A percentile compares a stretch with the other conserved stretches of the same genome.
These are phyloP conservation scores for Penicillium rolfsii DNA, from an alignment of 2,329 filamentous ascomycete genomes.

Conservation along the genomic window DNA sequence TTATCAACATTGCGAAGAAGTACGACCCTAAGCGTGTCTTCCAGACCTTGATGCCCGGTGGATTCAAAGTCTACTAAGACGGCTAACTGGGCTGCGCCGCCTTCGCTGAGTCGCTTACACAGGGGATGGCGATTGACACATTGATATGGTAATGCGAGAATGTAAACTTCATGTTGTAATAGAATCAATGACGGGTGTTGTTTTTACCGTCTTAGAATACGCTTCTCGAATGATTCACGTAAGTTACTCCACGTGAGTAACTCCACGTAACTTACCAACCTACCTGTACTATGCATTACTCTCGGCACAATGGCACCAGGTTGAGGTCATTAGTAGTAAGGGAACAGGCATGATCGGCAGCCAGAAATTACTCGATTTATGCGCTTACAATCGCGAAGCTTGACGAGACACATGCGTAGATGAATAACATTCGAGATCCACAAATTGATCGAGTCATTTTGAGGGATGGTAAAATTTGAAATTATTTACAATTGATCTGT, in stretches of 20 bases:
- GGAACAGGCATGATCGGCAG: too few relatives aligned
- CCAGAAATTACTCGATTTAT: not conserved
- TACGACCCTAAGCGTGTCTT: conserved; percentile 46
- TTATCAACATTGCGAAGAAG: conserved; percentile 38
- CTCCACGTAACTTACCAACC: too few relatives aligned
- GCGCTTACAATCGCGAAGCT: not conserved
- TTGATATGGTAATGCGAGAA: not conserved
- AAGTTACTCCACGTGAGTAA: not conserved
- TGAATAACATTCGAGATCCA: not conserved
- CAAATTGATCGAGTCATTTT: not conserved
- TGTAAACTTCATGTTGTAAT: not conserved
- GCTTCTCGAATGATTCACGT: not conserved
- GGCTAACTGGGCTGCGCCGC: not conserved
- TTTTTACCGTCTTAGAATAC: not conserved
- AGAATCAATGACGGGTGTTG: not conserved
- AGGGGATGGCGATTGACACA: not conserved
- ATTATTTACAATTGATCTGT: conserved; percentile 12
- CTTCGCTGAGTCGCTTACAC: not conserved
- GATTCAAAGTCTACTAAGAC: conserved; percentile 42
- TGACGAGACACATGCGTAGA: not conserved
- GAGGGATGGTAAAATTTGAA: too few relatives aligned
- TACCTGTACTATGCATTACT: too few relatives aligned
- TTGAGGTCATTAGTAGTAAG: too few relatives aligned
- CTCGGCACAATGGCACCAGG: too few relatives aligned
- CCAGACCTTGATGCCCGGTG: conserved; percentile 43